These are phyloP conservation scores for Blastomyces gilchristii DNA, from an alignment of 2,329 filamentous ascomycete species.

Conservation along the genomic window DNA sequence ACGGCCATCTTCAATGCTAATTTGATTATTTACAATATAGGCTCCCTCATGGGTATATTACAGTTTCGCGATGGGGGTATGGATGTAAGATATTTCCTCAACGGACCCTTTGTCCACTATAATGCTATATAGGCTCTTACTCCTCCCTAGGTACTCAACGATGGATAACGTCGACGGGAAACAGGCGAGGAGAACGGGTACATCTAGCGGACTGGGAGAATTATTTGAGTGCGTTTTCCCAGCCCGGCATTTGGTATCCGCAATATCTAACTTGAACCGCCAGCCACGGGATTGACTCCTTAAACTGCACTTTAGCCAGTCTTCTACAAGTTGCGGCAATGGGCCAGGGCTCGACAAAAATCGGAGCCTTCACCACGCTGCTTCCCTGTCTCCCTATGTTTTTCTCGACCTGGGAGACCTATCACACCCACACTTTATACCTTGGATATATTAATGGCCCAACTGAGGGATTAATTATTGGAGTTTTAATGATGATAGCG, in stretches of 20 bases:
- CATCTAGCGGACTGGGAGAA: slow-evolving; percentile 87
- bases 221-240: slow-evolving; percentile 63
- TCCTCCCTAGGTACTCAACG: slow-evolving; percentile 59
- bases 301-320: slow-evolving; percentile 92
- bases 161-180: slow-evolving; percentile 99
- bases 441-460: slow-evolving; percentile 95
- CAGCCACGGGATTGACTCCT: slow-evolving; percentile 87
- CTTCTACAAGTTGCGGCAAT: slow-evolving; percentile 87
- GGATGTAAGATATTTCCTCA: slow-evolving; percentile 58
- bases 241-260: slow-evolving; percentile 3
- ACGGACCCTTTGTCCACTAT: not conserved
- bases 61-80: slow-evolving; percentile 88
- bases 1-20: not conserved
- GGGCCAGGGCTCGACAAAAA: slow-evolving; percentile 72
- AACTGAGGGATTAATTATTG: slow-evolving; percentile 87
- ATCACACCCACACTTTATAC: slow-evolving; percentile 95
- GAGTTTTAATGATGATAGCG: slow-evolving; percentile 71
- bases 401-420: slow-evolving; percentile 99
- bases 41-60: slow-evolving; percentile 88
- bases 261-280: slow-evolving; percentile 18
- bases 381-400: slow-evolving; percentile 95
- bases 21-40: slow-evolving; percentile 34
- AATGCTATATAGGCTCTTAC: not conserved
- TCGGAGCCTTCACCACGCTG: slow-evolving; percentile 83
- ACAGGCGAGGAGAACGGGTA: slow-evolving; percentile 87